Base-by-base conservation (phyloP, 179 eudicot genomes). In the Patellifolia procumbens region DNA sequence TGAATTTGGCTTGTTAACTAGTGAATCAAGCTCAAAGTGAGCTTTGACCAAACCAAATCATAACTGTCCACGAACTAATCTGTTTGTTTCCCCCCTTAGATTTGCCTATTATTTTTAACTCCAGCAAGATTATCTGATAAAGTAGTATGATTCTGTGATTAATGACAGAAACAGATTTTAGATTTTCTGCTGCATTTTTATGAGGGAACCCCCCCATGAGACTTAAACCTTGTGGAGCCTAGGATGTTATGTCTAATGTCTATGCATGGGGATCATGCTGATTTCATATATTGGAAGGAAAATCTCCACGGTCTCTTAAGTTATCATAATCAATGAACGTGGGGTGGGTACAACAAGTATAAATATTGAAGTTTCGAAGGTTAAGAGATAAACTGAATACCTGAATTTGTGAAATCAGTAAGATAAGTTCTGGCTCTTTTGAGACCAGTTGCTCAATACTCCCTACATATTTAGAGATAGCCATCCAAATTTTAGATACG, bases 401-500 rank as follows among this genome's bases (percentile, higher is more conserved):
- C 77, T 90, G 88, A 88, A 74, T 75, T 85, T 76, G 76, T 76
- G 87, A 59, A 86, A 68, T 74, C 78, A 90, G 6, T 84, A 29
- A 17, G 22, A 86, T 67, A 86, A 88, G 83, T 79, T 79, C 82
- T 85, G 74, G 89, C 83, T 80, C 87, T 87, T 81, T 79, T 83
- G 85, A 89, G 88, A 76, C 89, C 91, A 58, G 77, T 85, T 69
- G 79, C 89, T 84, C 88, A 87, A 67, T 82, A 81, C 79, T 80
- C 79, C 76, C 17, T 81, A 91, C 67, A 64, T 83, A 32, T 80
- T 83, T 70, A 87, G 82, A 88, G 91, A 93, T 89, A 85, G 79
- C 68, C 52, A 55, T 82, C 48, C 17, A 64, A 65, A 67, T 70
- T 73, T 45, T 11, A 24, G 28, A 19, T 51, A 4, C 17, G 34